Evolutionary conservation across 2,329 filamentous ascomycete species (phyloP), one percentile per base, ranked within the genome.

Genomic region (Neonectria faginata): DNA sequence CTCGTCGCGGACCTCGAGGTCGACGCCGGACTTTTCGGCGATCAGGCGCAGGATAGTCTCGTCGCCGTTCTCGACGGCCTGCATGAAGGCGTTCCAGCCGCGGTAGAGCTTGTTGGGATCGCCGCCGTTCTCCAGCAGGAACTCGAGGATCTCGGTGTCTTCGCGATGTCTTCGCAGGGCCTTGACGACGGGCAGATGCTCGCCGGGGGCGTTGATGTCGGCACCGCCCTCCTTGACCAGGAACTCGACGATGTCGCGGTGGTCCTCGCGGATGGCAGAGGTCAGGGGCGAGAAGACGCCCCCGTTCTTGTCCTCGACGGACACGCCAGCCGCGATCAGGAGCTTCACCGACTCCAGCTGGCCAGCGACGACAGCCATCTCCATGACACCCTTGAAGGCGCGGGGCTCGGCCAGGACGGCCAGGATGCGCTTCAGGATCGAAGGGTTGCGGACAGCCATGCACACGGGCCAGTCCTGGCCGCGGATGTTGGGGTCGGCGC

Each of bases 261-360:
- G 83, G 27, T 86, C 81, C 76, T 92, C 89, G 12, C 89, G 87
- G 60, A 91, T 87, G 9, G 88, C 88, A 0, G 88, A 90, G 0
- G 89, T 92, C 4, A 92, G 82, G 0, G 89, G 88, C 0, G 88
- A 91, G 79, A 92, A 92, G 53, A 92, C 90, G 57, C 90, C 90
- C 20, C 89, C 89, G 73, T 90, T 92, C 78, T 89, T 89, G 78
- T 91, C 90, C 75, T 92, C 89, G 59, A 91, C 88, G 44, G 84
- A 89, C 18, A 91, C 86, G 14, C 90, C 90, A 0, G 89, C 88
- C 16, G 80, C 82, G 16, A 92, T 81, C 36, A 92, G 83, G 50
- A 91, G 78, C 77, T 90, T 90, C 77, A 92, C 83, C 39, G 86
- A 89, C 64, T 91, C 88, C 14, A 92, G 82, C 76, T 91, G 84